These are phyloP conservation scores for Canavalia ensiformis DNA, from an alignment of 306 rosid species.

Conservation along the genomic window DNA sequence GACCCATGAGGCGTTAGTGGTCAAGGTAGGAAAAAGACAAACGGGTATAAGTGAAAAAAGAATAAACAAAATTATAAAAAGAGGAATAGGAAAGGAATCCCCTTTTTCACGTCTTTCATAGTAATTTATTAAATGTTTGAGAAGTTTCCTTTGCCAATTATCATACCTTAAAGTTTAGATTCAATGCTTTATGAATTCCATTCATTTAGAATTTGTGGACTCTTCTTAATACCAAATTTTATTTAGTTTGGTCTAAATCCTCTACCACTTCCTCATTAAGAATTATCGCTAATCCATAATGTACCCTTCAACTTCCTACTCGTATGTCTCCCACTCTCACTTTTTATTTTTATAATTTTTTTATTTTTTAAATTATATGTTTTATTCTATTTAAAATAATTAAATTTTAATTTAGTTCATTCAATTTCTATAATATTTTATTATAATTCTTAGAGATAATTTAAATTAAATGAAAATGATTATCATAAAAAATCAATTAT, in stretches of 20 bases:
- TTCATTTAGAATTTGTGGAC: slow-evolving; percentile 2
- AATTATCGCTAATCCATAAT: too few relatives aligned
- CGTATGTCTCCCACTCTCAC: neutral
- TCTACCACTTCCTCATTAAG: neutral
- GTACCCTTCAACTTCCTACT: neutral
- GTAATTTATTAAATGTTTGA: neutral
- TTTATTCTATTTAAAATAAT: too few relatives aligned
- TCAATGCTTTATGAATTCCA: neutral
- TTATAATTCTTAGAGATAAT: too few relatives aligned
- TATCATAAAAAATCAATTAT: too few relatives aligned
- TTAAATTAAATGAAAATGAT: too few relatives aligned
- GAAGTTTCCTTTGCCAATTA: neutral
- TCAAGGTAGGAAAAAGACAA: slow-evolving; percentile 15
- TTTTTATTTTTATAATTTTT: too few relatives aligned
- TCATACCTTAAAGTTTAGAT: slow-evolving; percentile 1
- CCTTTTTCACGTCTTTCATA: neutral
- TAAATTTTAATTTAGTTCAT: too few relatives aligned
- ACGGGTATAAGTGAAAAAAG: slow-evolving; percentile 3
- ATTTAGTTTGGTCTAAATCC: neutral
- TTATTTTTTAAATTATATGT: too few relatives aligned
- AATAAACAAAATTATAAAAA: neutral
- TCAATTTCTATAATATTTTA: too few relatives aligned
- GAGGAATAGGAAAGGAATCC: neutral
- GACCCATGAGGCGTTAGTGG: neutral
- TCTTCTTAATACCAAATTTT: neutral